Base-by-base conservation (phyloP, 2,329 filamentous ascomycete genomes). In the Neobulgaria alba region DNA sequence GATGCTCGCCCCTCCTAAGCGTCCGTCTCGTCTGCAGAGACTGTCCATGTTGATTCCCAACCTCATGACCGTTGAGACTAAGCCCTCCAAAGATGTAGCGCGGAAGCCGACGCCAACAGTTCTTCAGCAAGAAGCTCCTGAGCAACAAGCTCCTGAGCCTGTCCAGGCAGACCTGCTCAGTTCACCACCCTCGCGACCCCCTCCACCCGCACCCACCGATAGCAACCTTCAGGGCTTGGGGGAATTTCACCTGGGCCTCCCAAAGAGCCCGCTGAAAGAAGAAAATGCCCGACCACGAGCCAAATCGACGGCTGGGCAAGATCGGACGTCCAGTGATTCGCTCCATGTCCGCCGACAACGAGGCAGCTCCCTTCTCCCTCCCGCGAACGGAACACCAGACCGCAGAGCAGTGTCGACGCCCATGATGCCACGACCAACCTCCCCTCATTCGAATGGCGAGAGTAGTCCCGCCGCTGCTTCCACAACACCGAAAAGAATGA, bases 351-450 rank as follows among this genome's bases (percentile, higher is more conserved):
- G 33, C 12, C n/a, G 20, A 21, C 20, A 26, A 12, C 12, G 40
- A 26, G 36, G 33, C 2, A 41, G 32, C 14, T 45, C 41, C 14
- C 23, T 47, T 10, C 26, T 38, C 12, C 30, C 38, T 12, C 42
- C 42, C 16, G 34, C 19, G 10, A 5, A 31, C 29, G 10, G 9
- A 8, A 20, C 14, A 31, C 16, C 19, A 16, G 37, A 41, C 3
- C 26, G 26, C n/a, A 41, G 46, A 29, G 46, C 46, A 3, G 43
- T 44, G 9, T 49, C 49, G 3, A 41, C 33, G 2, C 49, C 49
- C 2, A 20, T 44, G 10, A 29, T 18, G 5, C 36, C 32, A n/a
- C 39, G 40, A 21, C 42, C 42, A 3, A 15, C 16, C n/a, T 43
- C 39, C 3, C 33, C 38, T 9, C 29, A 33, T 8, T 47, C 46